phyloP scores from a whole-genome alignment of 2,329 filamentous ascomycete genomes.

The Juglanconis oblonga region DNA sequence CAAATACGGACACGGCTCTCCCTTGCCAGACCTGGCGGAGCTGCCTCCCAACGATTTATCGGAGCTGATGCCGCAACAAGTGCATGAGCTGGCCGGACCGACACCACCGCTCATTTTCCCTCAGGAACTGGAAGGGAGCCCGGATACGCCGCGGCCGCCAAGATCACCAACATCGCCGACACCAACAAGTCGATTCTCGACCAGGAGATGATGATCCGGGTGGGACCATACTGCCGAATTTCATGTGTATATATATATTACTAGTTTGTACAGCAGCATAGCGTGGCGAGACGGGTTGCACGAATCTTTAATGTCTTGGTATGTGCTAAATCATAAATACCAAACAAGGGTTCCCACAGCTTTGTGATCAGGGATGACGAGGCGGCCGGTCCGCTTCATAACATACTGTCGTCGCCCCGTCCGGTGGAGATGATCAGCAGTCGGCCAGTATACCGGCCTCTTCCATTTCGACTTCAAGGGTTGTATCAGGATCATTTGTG shows the following conservation, averaged over 20 bases:
- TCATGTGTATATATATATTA: neutral
- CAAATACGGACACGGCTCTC: neutral
- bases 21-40: neutral
- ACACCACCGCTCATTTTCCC: neutral
- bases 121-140: neutral
- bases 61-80: neutral
- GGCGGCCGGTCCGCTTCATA: no score
- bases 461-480: no score
- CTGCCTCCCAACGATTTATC: conserved; percentile 1
- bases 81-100: conserved; percentile 9
- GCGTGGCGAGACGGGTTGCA: neutral
- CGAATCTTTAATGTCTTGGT: neutral
- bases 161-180: neutral
- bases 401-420: no score
- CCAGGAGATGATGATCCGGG: neutral
- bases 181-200: conserved; percentile 3
- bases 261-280: conserved; percentile 1
- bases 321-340: no score
- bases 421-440: no score
- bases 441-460: neutral
- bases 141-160: neutral
- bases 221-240: neutral
- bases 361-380: no score
- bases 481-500: neutral
- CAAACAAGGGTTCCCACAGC: no score